Evolutionary conservation across 2,329 filamentous ascomycete genomes (phyloP).

Genomic region (Teratosphaeria epicoccoides): DNA sequence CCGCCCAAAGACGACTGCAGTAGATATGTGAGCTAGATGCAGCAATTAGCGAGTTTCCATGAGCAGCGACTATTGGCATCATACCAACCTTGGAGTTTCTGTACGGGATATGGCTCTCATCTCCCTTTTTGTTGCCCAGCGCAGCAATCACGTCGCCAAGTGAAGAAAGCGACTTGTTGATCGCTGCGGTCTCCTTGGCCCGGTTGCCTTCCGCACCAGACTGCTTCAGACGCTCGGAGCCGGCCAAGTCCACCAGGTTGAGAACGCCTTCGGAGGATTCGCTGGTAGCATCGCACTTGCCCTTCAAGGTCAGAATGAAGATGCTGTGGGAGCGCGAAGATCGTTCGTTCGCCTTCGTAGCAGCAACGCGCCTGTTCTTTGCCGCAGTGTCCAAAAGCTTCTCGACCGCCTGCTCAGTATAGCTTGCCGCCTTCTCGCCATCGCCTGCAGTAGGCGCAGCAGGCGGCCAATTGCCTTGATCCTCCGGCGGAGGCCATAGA

Average conservation of each 20-base stretch:
- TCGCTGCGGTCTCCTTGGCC: conserved; percentile 89
- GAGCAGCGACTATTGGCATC: background rate
- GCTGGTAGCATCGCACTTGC: conserved; percentile 60
- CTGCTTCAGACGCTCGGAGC: conserved; percentile 81
- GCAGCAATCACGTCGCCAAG: conserved; percentile 91
- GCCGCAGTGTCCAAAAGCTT: conserved; percentile 58
- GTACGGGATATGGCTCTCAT: conserved; percentile 67
- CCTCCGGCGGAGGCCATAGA: conserved; percentile 69
- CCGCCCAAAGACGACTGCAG: conserved; percentile 90
- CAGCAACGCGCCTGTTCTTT: conserved; percentile 81
- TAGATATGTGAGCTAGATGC: conserved; percentile 68
- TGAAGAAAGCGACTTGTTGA: conserved; percentile 89
- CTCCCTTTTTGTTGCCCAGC: conserved; percentile 67
- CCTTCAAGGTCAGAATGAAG: conserved; percentile 68
- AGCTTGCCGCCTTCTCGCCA: conserved; percentile 4
- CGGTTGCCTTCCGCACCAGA: conserved; percentile 77
- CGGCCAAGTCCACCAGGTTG: conserved; percentile 91
- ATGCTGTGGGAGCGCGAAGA: conserved; percentile 92
- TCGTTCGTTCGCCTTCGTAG: conserved; percentile 93
- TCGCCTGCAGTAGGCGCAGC: conserved; percentile 7
- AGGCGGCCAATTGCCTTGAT: conserved; percentile 32
- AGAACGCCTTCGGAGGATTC: conserved; percentile 86
- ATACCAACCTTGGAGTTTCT: conserved; percentile 72
- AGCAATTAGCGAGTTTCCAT: background rate
- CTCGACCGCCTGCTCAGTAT: conserved; percentile 21